Base-by-base conservation (phyloP, 306 rosid genomes). In the Malus domestica region DNA sequence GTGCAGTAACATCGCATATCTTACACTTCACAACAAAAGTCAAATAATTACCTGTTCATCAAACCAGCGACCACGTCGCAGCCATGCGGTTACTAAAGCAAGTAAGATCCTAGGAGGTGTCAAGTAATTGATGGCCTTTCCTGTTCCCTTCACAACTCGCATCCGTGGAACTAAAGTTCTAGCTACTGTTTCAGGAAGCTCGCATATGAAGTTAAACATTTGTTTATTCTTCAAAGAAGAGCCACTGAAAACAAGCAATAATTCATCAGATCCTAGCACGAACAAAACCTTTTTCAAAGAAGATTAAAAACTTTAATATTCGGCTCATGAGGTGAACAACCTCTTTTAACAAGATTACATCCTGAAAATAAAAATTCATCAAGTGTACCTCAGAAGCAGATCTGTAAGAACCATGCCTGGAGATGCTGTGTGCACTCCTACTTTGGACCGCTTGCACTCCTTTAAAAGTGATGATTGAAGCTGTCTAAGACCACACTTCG, bases 351-450 rank as follows among this genome's bases (percentile, higher is more conserved):
- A 62, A 32, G 29, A 2, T 27, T 27, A 27, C 22, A 71, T 10
- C 64, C 59, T 52, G 8, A 55, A 67, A 22, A 54, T 58, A 80
- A 67, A 8, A 80, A 60, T 16, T 77, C 46, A 35, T 67, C 57
- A 57, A 78, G 71, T 22, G 63, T 81, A 94, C 98, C 97, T 92
- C 59, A 94, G 80, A 62, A 94, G 97, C 66, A 94, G 81, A 72
- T 94, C 96, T 27, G 98, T 92, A 61, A 94, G 97, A 85, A 94
- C 98, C 97, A 92, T 92, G 76, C 98, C 98, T 2, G 98, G 98
- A 77, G 98, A 94, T 57, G 97, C 97, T 2, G 98, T 89, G 80
- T 95, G 98, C 14, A 95, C 87, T 68, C 97, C 98, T 20, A 95
- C 93, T 59, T 85, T 90, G 30, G 97, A 86, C 72, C 96, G 87